phyloP scores from a whole-genome alignment of 306 rosid species.

The Quercus variabilis region DNA sequence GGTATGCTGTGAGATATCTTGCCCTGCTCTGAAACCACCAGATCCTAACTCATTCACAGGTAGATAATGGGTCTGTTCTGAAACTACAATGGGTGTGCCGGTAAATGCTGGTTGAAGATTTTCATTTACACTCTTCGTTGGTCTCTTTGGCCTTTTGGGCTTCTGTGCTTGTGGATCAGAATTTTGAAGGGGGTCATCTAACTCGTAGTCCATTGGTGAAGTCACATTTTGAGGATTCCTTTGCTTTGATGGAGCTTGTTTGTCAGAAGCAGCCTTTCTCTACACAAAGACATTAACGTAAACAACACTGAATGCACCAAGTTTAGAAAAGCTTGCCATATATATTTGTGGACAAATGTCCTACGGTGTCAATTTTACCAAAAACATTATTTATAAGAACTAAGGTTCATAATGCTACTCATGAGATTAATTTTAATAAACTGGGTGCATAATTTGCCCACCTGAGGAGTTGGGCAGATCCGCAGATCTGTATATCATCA shows the following conservation, averaged over 20 bases:
- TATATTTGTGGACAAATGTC: background rate
- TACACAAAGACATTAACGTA: conserved; percentile 36
- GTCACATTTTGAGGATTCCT: conserved; percentile 47
- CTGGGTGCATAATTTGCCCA: background rate
- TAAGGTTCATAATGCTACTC: background rate
- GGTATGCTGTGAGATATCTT: conserved; percentile 12
- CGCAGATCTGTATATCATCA: background rate
- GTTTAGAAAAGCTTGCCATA: background rate
- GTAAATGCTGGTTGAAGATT: conserved; percentile 53
- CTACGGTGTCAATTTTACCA: conserved; percentile 5
- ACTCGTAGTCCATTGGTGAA: conserved; percentile 28
- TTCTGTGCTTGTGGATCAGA: conserved; percentile 43
- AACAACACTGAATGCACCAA: conserved; percentile 15
- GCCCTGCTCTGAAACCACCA: conserved; percentile 27
- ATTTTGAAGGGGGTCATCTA: conserved; percentile 41
- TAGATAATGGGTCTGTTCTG: conserved; percentile 41
- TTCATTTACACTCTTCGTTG: conserved; percentile 63
- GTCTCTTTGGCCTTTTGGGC: conserved; percentile 70
- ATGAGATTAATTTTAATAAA: background rate
- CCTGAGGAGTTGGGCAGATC: background rate
- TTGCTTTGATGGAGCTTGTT: conserved; percentile 36
- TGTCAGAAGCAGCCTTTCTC: conserved; percentile 61
- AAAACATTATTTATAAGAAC: background rate
- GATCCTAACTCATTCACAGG: conserved; percentile 22
- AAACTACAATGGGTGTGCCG: conserved; percentile 16